A percentile compares a stretch with the other conserved stretches of the same genome.
Evolutionary conservation across 371 early-diverging fungal genomes (phyloP).

Genomic region (Saksenaea vasiformis): DNA sequence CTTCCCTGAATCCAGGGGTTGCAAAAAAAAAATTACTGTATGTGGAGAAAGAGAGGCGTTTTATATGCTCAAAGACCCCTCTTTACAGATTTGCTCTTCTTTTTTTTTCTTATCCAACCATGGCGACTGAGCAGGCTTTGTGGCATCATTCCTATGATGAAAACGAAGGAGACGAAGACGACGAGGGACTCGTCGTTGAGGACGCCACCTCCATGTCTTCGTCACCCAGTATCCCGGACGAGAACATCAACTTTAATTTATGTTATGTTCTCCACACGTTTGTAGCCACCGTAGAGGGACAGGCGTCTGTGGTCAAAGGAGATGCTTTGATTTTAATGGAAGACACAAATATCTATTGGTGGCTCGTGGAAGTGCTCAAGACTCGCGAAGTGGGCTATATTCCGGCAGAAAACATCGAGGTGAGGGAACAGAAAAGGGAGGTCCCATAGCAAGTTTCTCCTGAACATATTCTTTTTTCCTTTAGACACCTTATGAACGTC

Average conservation of each 20-base stretch:
- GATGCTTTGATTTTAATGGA: constrained; percentile 89
- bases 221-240: constrained; percentile 67
- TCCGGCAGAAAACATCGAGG: constrained; percentile 95
- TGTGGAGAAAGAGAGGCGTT: constrained; percentile 5
- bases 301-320: constrained; percentile 87
- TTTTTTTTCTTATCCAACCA: not conserved
- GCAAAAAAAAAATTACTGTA: not conserved
- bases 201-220: constrained; percentile 54
- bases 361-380: constrained; percentile 90
- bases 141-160: constrained; percentile 26
- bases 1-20: not conserved
- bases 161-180: constrained; percentile 54
- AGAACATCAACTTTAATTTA: constrained; percentile 72
- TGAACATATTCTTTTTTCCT: constrained; percentile 1
- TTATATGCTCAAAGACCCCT: constrained; percentile 4
- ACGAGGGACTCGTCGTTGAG: constrained; percentile 48
- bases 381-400: constrained; percentile 92
- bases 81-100: constrained; percentile 2
- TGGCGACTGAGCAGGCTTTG: constrained; percentile 17
- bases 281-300: constrained; percentile 92
- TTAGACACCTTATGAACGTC: constrained; percentile 85
- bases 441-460: not conserved
- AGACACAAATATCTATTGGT: constrained; percentile 97
- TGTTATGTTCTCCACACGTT: constrained; percentile 96
- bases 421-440: constrained; percentile 18